These are phyloP conservation scores for Nakazawaea laoshanensis DNA, from an alignment of 805 yeast genomes.

Conservation along the genomic window DNA sequence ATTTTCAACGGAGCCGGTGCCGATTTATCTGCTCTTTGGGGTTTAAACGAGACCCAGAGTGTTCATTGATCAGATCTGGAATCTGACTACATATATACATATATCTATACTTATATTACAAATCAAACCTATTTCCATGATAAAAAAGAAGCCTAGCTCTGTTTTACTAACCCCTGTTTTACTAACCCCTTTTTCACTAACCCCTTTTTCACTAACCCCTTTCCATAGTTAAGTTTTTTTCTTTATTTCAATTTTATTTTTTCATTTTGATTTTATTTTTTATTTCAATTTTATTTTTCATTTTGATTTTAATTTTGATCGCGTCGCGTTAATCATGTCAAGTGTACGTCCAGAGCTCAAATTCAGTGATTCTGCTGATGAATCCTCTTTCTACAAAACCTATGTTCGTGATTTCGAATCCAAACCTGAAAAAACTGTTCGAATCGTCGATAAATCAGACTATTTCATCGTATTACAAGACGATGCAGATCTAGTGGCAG, in stretches of 20 bases:
- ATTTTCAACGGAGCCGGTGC: constrained; percentile 56
- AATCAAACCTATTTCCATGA: no score
- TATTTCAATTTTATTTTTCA: background rate
- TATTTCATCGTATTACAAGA: constrained; percentile 66
- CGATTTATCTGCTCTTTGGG: constrained; percentile 45
- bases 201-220: no score
- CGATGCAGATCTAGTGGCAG: constrained; percentile 81
- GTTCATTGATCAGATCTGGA: background rate
- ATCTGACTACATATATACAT: background rate
- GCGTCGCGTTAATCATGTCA: constrained; percentile 14
- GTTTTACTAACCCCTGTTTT: no score
- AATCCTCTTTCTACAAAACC: constrained; percentile 34
- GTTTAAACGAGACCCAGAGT: constrained; percentile 1
- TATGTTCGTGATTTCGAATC: constrained; percentile 37
- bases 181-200: no score
- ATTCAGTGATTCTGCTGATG: constrained; percentile 45
- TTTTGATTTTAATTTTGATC: background rate
- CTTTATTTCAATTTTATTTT: no score
- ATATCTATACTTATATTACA: background rate
- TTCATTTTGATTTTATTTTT: no score
- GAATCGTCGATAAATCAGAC: constrained; percentile 77
- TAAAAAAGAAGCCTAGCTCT: no score
- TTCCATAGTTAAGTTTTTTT: no score
- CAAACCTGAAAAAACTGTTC: constrained; percentile 41
- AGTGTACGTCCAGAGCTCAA: constrained; percentile 46